These are phyloP conservation scores for Cornus controversa DNA, from an alignment of 148 eudicot species.

Conservation along the genomic window DNA sequence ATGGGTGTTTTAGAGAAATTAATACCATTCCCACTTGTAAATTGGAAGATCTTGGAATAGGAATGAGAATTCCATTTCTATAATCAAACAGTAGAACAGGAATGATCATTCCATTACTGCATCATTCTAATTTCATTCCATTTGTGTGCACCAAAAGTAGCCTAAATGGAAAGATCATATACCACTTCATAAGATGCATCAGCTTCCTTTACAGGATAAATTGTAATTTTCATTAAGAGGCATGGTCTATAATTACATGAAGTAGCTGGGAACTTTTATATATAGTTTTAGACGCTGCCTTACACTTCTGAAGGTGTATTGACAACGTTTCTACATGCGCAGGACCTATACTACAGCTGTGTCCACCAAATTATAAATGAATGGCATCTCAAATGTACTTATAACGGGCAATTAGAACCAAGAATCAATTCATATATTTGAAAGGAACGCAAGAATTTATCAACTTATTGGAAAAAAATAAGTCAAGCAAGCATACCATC, in stretches of 20 bases:
- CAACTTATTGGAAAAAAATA: not conserved
- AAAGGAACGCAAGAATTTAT: not conserved
- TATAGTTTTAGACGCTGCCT: not conserved
- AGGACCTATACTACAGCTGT: no score
- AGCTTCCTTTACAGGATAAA: not conserved
- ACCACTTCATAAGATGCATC: not conserved
- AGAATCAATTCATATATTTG: not conserved
- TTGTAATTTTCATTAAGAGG: no score
- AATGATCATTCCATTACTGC: not conserved
- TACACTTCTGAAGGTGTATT: not conserved
- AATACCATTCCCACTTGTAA: no score
- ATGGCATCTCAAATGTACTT: no score
- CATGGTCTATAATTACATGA: no score
- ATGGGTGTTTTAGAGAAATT: no score
- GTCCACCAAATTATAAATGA: no score
- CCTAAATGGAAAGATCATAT: not conserved
- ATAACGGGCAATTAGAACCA: not conserved
- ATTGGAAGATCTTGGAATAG: no score
- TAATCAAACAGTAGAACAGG: not conserved
- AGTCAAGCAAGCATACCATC: slow-evolving; percentile 64
- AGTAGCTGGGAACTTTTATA: no score
- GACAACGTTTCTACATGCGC: no score
- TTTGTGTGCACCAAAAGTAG: not conserved
- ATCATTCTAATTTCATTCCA: not conserved
- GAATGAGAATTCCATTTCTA: no score